phyloP scores from a whole-genome alignment of 2,329 filamentous ascomycete genomes.

The Escovopsis weberi region DNA sequence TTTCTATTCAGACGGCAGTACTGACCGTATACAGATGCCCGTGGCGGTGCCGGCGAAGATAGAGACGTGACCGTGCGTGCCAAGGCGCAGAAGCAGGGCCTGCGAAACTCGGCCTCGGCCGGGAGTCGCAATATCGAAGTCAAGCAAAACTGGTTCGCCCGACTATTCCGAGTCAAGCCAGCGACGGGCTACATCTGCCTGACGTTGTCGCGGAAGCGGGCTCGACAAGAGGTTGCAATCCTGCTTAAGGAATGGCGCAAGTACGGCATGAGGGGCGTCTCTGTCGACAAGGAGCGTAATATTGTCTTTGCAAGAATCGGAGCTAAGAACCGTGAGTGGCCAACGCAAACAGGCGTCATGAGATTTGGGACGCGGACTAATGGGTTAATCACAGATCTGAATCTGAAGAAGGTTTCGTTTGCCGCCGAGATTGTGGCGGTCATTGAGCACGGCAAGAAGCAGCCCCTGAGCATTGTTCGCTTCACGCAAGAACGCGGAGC shows the following conservation, averaged over 20 bases:
- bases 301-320: slow-evolving; percentile 67
- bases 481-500: slow-evolving; percentile 89
- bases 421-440: slow-evolving; percentile 79
- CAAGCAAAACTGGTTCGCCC: slow-evolving; percentile 76
- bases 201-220: slow-evolving; percentile 49
- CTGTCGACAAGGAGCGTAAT: slow-evolving; percentile 64
- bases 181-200: slow-evolving; percentile 64
- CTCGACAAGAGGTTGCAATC: slow-evolving; percentile 61
- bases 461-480: slow-evolving; percentile 63
- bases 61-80: not conserved
- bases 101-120: slow-evolving; percentile 22
- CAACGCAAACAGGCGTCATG: not conserved
- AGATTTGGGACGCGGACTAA: slow-evolving; percentile 9
- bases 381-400: slow-evolving; percentile 42
- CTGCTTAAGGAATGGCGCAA: slow-evolving; percentile 67
- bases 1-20: not conserved
- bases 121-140: slow-evolving; percentile 43
- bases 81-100: slow-evolving; percentile 6
- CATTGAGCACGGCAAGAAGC: slow-evolving; percentile 67
- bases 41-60: not conserved
- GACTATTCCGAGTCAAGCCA: slow-evolving; percentile 80
- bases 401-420: slow-evolving; percentile 78
- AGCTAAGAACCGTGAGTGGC: slow-evolving; percentile 59
- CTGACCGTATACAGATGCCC: not conserved
- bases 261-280: slow-evolving; percentile 67